These are phyloP conservation scores for Monosporascus sp. DNA, from an alignment of 2,329 filamentous ascomycete genomes.

Conservation along the genomic window DNA sequence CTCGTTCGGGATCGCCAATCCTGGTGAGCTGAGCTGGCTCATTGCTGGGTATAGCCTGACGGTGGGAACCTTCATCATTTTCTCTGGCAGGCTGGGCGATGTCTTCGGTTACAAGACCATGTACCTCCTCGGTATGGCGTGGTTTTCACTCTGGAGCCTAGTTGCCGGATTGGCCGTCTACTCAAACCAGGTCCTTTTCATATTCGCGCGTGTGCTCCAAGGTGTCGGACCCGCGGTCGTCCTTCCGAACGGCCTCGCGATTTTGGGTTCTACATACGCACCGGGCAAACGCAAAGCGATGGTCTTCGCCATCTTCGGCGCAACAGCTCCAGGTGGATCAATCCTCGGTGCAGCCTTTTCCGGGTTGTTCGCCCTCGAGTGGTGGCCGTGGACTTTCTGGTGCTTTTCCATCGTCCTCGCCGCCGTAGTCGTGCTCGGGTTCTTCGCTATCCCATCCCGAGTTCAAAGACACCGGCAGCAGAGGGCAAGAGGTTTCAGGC, in stretches of 20 bases:
- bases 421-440: slow-evolving; percentile 16
- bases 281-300: slow-evolving; percentile 30
- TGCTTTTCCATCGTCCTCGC: slow-evolving; percentile 22
- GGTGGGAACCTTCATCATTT: slow-evolving; percentile 42
- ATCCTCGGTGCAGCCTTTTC: slow-evolving; percentile 25
- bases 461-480: neutral
- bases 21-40: slow-evolving; percentile 37
- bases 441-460: slow-evolving; percentile 12
- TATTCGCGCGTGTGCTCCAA: slow-evolving; percentile 44
- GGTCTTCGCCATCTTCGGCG: slow-evolving; percentile 31
- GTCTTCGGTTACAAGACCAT: slow-evolving; percentile 42
- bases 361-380: slow-evolving; percentile 20
- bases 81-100: slow-evolving; percentile 41
- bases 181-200: slow-evolving; percentile 32
- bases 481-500: neutral
- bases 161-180: slow-evolving; percentile 32
- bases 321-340: slow-evolving; percentile 27
- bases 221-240: slow-evolving; percentile 51
- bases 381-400: slow-evolving; percentile 29
- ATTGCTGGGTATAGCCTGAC: slow-evolving; percentile 41
- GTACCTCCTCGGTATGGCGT: slow-evolving; percentile 36
- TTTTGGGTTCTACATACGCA: slow-evolving; percentile 48
- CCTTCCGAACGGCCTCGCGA: slow-evolving; percentile 52
- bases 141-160: slow-evolving; percentile 37
- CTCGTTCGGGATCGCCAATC: slow-evolving; percentile 33